Evolutionary conservation across 805 yeast species (phyloP), one percentile per base, ranked within the genome.

Genomic region (Suhomyces pyralidae): DNA sequence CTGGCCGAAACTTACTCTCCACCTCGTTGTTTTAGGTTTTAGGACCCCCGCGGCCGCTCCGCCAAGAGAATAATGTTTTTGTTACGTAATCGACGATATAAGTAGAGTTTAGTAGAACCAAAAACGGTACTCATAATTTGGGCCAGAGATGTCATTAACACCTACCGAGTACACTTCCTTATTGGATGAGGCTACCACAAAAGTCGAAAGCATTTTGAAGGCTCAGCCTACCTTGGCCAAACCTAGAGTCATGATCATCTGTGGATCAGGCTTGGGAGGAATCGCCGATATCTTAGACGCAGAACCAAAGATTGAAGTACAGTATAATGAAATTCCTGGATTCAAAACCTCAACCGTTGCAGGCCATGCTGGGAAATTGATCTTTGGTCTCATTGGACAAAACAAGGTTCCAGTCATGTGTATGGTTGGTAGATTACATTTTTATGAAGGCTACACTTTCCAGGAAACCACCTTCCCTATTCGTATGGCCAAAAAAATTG

Each of bases 181-280:
- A 14, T 57, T 68, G 48, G 51, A 50, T 14, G 53, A 61, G 40
- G 71, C 71, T 14, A 46, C 60, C 4, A 20, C 36, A 7, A 51
- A 54, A n/a, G 54, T 65, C 19, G 46, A 61, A 5, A 40, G 50
- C 22, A 56, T 61, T 17, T 50, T 58, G 52, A 28, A 40, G 19
- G 42, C 44, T 48, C 25, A 51, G 10, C 50, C 58, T 5, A 55
- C 48, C 10, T 58, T 69, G 45, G 40, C 55, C 20, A 49, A 52
- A 10, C 96, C 97, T 2, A 73, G 82, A 54, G 84, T 83, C 0
- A 80, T 91, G 52, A 86, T 93, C 57, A 88, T 93, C 50, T 92
- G 97, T 70, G 99, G 99, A 6, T 88, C 97, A 4, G 99, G 99
- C 0, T 76, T 93, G 15, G 96, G 97, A 10, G 96, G 96, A 0